Evolutionary conservation across 2,329 filamentous ascomycete species (phyloP).

Genomic region (Sporothrix phasma): DNA sequence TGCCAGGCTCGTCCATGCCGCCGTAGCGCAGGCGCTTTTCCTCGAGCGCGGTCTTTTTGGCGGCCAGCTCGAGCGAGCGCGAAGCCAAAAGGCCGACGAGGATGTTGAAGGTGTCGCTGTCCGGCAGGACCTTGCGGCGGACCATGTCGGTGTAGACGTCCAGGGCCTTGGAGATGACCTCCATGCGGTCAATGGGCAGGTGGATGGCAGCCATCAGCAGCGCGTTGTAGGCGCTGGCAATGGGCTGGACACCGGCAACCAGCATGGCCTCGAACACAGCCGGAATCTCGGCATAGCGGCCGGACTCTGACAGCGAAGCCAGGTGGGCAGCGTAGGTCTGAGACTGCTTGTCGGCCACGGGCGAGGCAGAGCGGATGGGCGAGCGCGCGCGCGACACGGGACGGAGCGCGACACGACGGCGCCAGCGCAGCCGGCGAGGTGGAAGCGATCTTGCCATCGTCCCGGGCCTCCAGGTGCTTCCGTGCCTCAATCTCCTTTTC

Average conservation of each 20-base stretch:
- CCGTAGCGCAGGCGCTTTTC: slow-evolving; percentile 77
- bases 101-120: slow-evolving; percentile 79
- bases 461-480: slow-evolving; percentile 35
- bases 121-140: slow-evolving; percentile 67
- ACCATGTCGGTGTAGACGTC: slow-evolving; percentile 98
- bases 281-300: slow-evolving; percentile 79
- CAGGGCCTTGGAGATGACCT: slow-evolving; percentile 81
- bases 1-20: slow-evolving; percentile 71
- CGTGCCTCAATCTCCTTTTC: slow-evolving; percentile 62
- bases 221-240: slow-evolving; percentile 82
- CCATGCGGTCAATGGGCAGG: slow-evolving; percentile 66
- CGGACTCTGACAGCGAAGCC: slow-evolving; percentile 57
- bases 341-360: slow-evolving; percentile 53
- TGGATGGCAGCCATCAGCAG: slow-evolving; percentile 76
- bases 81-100: slow-evolving; percentile 73
- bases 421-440: slow-evolving; percentile 30
- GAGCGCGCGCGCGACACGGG: slow-evolving; percentile 36
- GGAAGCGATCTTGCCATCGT: slow-evolving; percentile 34
- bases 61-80: slow-evolving; percentile 68
- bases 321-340: slow-evolving; percentile 70
- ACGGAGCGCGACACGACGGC: slow-evolving; percentile 30
- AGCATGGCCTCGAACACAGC: slow-evolving; percentile 86
- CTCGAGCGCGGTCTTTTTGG: slow-evolving; percentile 63
- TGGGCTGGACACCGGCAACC: slow-evolving; percentile 68
- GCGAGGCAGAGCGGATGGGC: slow-evolving; percentile 47